phyloP scores from a whole-genome alignment of 768 basidiomycete species.

The Nidularia pulvinata region DNA sequence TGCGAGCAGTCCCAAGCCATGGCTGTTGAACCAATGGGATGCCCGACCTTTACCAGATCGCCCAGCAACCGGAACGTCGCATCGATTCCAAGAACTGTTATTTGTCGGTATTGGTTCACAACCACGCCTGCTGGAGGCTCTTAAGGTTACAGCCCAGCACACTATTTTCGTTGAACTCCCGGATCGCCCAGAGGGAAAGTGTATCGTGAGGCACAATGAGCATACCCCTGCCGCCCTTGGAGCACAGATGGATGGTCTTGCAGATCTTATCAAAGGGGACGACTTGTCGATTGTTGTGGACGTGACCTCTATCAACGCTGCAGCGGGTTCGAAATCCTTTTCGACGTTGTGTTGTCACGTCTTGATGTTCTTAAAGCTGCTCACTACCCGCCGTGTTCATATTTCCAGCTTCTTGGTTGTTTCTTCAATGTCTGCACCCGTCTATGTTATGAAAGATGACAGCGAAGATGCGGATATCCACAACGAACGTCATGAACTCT shows the following conservation, averaged over 20 bases:
- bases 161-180: conserved; percentile 9
- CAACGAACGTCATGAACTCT: background rate
- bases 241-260: conserved; percentile 3
- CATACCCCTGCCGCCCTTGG: conserved; percentile 3
- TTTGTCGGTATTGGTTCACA: conserved; percentile 15
- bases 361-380: conserved; percentile 16
- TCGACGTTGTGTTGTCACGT: conserved; percentile 11
- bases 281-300: conserved; percentile 17
- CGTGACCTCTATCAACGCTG: conserved; percentile 9
- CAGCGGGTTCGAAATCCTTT: conserved; percentile 13
- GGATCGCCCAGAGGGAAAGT: conserved; percentile 5
- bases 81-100: conserved; percentile 14
- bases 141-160: conserved; percentile 3
- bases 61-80: conserved; percentile 3
- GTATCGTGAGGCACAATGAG: conserved; percentile 6
- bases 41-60: conserved; percentile 7
- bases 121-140: conserved; percentile 7
- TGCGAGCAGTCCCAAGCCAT: conserved; percentile 2
- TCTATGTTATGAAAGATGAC: background rate
- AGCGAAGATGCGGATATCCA: background rate
- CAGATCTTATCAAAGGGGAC: conserved; percentile 10
- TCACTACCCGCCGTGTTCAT: conserved; percentile 7
- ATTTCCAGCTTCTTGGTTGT: background rate
- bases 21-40: conserved; percentile 20
- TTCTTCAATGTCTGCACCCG: background rate